Evolutionary conservation across 495 filamentous ascomycete species (phyloP).

Genomic region (Massariosphaeria phaeospora): DNA sequence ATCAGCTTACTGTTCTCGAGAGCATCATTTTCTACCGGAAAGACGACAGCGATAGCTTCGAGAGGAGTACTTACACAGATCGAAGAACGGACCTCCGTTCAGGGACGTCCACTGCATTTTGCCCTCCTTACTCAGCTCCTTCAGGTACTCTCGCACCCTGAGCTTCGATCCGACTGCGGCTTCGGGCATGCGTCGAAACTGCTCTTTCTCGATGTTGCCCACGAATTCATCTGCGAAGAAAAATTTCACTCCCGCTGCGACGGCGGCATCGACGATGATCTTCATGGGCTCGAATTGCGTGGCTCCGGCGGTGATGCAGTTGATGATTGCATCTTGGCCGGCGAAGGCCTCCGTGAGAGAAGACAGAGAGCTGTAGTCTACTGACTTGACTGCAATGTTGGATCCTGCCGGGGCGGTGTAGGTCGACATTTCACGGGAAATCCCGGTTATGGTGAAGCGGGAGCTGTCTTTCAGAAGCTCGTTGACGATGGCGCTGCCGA

Average conservation of each 20-base stretch:
- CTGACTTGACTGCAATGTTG: constrained; percentile 4
- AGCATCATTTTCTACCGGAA: too few species aligned
- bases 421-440: constrained; percentile 15
- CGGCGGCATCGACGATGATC: constrained; percentile 27
- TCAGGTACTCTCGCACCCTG: constrained; percentile 16
- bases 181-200: constrained; percentile 15
- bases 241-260: constrained; percentile 31
- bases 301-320: constrained; percentile 19
- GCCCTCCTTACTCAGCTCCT: constrained; percentile 8
- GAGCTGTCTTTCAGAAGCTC: constrained; percentile 19
- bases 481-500: constrained; percentile 19
- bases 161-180: constrained; percentile 19
- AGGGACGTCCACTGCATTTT: constrained; percentile 22
- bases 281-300: constrained; percentile 17
- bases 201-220: constrained; percentile 3
- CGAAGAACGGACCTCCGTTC: constrained; percentile 33
- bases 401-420: constrained; percentile 13
- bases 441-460: constrained; percentile 22
- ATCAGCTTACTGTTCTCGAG: constrained; percentile 1
- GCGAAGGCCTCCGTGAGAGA: constrained; percentile 19
- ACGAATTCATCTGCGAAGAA: constrained; percentile 33
- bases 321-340: constrained; percentile 23
- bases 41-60: background rate
- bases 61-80: constrained; percentile 25
- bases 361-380: constrained; percentile 23